These are phyloP conservation scores for Garcia nutans DNA, from an alignment of 345 rosid species.

Conservation along the genomic window DNA sequence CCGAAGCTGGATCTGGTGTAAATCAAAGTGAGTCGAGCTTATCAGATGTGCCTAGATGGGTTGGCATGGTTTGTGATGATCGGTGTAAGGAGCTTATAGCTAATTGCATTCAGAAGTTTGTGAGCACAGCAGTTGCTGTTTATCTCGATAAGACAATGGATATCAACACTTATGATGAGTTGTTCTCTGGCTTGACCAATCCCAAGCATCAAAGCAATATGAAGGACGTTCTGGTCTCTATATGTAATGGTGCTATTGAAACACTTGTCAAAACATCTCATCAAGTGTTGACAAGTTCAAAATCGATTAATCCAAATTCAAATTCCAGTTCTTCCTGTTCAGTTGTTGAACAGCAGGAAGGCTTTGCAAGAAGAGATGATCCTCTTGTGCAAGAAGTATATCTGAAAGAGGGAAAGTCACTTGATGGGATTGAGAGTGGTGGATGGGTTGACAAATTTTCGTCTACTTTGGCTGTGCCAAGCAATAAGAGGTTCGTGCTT, in stretches of 20 bases:
- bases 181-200: constrained; percentile 82
- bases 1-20: constrained; percentile 31
- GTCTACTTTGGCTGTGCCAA: constrained; percentile 64
- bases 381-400: constrained; percentile 24
- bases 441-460: constrained; percentile 58
- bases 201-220: constrained; percentile 67
- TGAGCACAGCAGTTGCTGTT: constrained; percentile 68
- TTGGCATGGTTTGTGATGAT: constrained; percentile 47
- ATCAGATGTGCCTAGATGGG: constrained; percentile 56
- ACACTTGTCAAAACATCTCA: constrained; percentile 82
- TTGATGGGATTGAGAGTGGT: constrained; percentile 33
- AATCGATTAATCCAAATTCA: constrained; percentile 19
- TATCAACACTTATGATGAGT: constrained; percentile 73
- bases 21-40: constrained; percentile 21
- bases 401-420: constrained; percentile 27
- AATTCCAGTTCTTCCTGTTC: constrained; percentile 28
- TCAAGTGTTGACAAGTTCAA: constrained; percentile 57
- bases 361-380: constrained; percentile 13
- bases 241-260: constrained; percentile 75
- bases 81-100: constrained; percentile 67
- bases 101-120: constrained; percentile 80
- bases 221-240: constrained; percentile 66
- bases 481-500: constrained; percentile 71
- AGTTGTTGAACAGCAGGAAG: constrained; percentile 31
- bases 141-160: constrained; percentile 90